Conservation (phyloP, 768 basidiomycete species). For the Tubosaeta sp. region DNA sequence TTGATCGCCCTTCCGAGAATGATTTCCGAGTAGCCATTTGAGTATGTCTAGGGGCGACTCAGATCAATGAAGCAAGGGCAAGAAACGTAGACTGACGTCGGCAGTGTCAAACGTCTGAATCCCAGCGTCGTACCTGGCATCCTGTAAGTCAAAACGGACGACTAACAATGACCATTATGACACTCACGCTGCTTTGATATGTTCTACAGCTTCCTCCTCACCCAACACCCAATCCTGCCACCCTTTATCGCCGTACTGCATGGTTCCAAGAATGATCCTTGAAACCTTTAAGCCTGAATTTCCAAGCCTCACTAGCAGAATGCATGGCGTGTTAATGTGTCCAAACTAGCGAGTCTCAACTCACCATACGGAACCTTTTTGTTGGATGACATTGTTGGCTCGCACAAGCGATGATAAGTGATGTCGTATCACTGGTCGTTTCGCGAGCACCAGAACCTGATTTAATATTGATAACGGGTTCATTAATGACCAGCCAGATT, state of each 20-base stretch:
- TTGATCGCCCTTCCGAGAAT: slow-evolving; percentile 73
- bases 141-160: neutral
- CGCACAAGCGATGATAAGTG: too few relatives aligned
- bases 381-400: slow-evolving; percentile 17
- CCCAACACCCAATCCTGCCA: slow-evolving; percentile 54
- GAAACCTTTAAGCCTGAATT: slow-evolving; percentile 50
- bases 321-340: neutral
- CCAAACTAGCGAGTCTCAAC: neutral
- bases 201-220: slow-evolving; percentile 42
- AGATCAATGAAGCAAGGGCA: neutral
- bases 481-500: too few relatives aligned
- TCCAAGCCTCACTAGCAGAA: slow-evolving; percentile 37
- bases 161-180: neutral
- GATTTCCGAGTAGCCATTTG: slow-evolving; percentile 60
- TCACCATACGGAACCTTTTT: slow-evolving; percentile 34
- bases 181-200: slow-evolving; percentile 46
- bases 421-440: too few relatives aligned
- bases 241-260: slow-evolving; percentile 41
- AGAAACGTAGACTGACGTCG: slow-evolving; percentile 19
- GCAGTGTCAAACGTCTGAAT: slow-evolving; percentile 36
- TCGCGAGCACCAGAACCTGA: too few relatives aligned
- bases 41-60: slow-evolving; percentile 46
- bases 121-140: slow-evolving; percentile 31
- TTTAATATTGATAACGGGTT: too few relatives aligned
- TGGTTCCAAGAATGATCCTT: slow-evolving; percentile 46